Conservation (phyloP, 2,329 filamentous ascomycete species). For the Byssothecium circinans region DNA sequence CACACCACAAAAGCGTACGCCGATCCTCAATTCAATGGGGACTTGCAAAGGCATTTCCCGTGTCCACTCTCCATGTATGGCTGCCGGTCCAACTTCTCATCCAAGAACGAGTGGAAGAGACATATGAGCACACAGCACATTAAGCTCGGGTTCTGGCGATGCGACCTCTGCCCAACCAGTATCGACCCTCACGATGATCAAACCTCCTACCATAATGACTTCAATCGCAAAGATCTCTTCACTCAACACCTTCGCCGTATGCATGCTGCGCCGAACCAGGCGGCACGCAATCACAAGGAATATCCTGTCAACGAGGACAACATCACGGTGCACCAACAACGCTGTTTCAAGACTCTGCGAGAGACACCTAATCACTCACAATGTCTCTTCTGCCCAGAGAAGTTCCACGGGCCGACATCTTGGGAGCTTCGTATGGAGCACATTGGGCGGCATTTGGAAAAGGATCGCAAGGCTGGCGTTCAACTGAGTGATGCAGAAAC, state of each 20-base stretch:
- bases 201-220: constrained; percentile 58
- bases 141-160: constrained; percentile 73
- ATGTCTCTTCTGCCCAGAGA: constrained; percentile 67
- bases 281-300: constrained; percentile 49
- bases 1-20: constrained; percentile 11
- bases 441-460: constrained; percentile 77
- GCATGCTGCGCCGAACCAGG: constrained; percentile 61
- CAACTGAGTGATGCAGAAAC: constrained; percentile 17
- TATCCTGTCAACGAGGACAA: constrained; percentile 51
- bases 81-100: constrained; percentile 71
- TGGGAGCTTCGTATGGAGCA: constrained; percentile 91
- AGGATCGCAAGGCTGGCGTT: constrained; percentile 39
- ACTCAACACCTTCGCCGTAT: constrained; percentile 85
- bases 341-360: constrained; percentile 65
- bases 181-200: constrained; percentile 34
- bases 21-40: constrained; percentile 12
- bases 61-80: constrained; percentile 81
- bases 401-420: constrained; percentile 63
- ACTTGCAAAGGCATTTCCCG: constrained; percentile 59
- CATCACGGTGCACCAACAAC: constrained; percentile 58
- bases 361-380: constrained; percentile 60
- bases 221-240: constrained; percentile 92
- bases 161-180: constrained; percentile 61
- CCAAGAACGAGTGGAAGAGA: constrained; percentile 95
- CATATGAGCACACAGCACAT: constrained; percentile 83